These are phyloP conservation scores for Lachnellula arida DNA, from an alignment of 2,329 filamentous ascomycete genomes.

Conservation along the genomic window DNA sequence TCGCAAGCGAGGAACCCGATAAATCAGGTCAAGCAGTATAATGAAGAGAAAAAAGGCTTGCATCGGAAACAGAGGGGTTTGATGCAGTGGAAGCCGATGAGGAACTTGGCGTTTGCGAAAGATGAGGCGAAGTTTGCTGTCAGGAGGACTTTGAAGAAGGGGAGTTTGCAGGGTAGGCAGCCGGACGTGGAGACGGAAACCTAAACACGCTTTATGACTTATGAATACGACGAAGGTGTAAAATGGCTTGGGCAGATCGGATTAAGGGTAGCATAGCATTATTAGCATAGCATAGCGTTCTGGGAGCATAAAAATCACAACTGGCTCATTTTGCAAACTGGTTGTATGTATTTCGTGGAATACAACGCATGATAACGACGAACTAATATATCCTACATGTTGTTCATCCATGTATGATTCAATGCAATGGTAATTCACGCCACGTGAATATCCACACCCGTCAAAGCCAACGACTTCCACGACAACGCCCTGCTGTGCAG, in stretches of 20 bases:
- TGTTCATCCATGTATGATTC: no score
- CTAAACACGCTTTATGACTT: background rate
- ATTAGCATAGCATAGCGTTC: no score
- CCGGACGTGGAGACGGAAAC: constrained; percentile 48
- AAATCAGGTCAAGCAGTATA: constrained; percentile 56
- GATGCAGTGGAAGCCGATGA: constrained; percentile 92
- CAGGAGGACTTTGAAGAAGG: constrained; percentile 68
- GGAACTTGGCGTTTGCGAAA: constrained; percentile 82
- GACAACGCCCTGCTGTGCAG: no score
- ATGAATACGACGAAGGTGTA: no score
- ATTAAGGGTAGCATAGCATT: background rate
- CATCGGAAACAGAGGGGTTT: constrained; percentile 82
- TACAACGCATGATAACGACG: no score
- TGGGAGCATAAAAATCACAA: no score
- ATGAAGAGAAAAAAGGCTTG: constrained; percentile 65
- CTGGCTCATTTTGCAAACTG: no score
- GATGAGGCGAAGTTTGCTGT: constrained; percentile 78
- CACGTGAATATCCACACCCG: background rate
- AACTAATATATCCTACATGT: no score
- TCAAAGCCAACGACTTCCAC: background rate
- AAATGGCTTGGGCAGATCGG: background rate
- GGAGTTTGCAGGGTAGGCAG: constrained; percentile 74
- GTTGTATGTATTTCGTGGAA: no score
- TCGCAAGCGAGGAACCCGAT: constrained; percentile 45
- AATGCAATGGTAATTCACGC: no score